Evolutionary conservation across 371 early-diverging fungal genomes (phyloP).

Genomic region (Sporodiniella umbellata): DNA sequence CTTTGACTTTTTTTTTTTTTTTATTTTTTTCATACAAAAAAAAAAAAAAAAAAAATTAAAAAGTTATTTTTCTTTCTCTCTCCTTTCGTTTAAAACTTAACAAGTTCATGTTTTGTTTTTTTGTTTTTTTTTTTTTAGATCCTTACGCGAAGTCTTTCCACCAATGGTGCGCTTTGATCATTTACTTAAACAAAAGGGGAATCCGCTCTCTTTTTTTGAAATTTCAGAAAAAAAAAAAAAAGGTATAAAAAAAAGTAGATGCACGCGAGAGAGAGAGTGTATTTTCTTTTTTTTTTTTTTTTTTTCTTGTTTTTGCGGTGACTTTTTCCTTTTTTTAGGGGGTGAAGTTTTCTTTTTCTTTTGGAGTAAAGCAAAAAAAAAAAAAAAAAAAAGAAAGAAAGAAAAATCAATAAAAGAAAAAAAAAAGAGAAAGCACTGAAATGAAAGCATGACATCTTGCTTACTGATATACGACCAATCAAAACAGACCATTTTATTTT

Average conservation of each 20-base stretch:
- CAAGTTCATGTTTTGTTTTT: not conserved
- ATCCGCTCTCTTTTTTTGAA: not conserved
- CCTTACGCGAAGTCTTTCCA: constrained; percentile 29
- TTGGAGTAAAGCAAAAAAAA: too few species aligned
- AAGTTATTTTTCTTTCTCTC: too few species aligned
- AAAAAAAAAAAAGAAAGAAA: not conserved
- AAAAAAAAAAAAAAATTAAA: not conserved
- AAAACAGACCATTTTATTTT: not conserved
- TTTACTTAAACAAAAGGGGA: not conserved
- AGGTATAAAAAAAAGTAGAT: too few species aligned
- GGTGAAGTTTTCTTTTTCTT: too few species aligned
- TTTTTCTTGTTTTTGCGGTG: too few species aligned
- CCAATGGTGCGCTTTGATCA: constrained; percentile 10
- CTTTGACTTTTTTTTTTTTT: too few species aligned
- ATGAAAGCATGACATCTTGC: not conserved
- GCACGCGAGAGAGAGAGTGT: too few species aligned
- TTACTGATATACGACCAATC: not conserved
- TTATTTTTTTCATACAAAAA: too few species aligned
- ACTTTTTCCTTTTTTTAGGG: too few species aligned
- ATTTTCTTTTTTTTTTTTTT: too few species aligned
- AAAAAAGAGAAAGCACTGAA: not conserved
- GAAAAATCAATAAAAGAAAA: not conserved
- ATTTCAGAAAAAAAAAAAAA: not conserved
- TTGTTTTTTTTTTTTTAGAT: not conserved
- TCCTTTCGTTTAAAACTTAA: too few species aligned